Evolutionary conservation across 257 asterid species (phyloP).

Genomic region (Solanum lycopersicoides): DNA sequence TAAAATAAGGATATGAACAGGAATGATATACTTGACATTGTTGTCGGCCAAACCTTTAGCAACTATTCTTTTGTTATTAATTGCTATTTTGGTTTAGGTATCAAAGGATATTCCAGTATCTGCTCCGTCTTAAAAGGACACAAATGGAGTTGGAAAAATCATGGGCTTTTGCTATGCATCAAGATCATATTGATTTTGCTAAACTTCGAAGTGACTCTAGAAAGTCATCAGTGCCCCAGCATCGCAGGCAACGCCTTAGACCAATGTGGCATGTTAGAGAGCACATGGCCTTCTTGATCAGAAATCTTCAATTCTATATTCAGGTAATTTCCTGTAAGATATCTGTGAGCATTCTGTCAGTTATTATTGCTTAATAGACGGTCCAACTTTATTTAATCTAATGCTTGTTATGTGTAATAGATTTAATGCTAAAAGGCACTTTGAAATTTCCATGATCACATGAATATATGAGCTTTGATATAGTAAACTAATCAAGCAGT

Average conservation of each 20-base stretch:
- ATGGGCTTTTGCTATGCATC: constrained; percentile 97
- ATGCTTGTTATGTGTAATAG: neutral
- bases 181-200: constrained; percentile 79
- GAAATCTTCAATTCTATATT: constrained; percentile 91
- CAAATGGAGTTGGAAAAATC: constrained; percentile 98
- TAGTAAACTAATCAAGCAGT: neutral
- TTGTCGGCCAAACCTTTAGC: constrained; percentile 5
- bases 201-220: constrained; percentile 33
- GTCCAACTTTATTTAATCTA: neutral
- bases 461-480: neutral
- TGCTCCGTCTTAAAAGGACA: constrained; percentile 82
- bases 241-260: constrained; percentile 62
- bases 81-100: constrained; percentile 43
- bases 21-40: neutral
- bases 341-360: neutral
- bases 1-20: neutral
- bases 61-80: neutral
- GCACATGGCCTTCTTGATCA: constrained; percentile 95
- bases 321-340: constrained; percentile 41
- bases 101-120: constrained; percentile 84
- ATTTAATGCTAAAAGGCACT: neutral
- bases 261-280: constrained; percentile 98
- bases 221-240: constrained; percentile 48
- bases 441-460: neutral
- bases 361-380: neutral